These are phyloP conservation scores for Curvularia lunata DNA, from an alignment of 2,329 filamentous ascomycete genomes.

Conservation along the genomic window DNA sequence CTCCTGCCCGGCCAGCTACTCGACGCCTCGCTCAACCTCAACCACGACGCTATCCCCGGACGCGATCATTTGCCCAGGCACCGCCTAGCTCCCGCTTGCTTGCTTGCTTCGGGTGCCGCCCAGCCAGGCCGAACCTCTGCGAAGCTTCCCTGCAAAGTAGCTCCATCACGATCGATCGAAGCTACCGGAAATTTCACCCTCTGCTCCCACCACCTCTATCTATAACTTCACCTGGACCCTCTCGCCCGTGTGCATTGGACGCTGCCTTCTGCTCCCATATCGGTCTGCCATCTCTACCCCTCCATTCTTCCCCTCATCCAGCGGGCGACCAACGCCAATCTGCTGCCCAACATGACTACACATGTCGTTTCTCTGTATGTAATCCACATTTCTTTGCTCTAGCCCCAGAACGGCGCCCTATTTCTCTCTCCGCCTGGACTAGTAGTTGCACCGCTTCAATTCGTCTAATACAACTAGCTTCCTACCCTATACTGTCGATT, in stretches of 20 bases:
- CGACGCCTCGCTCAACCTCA: slow-evolving; percentile 15
- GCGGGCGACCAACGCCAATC: slow-evolving; percentile 10
- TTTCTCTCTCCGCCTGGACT: neutral
- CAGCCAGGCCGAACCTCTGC: slow-evolving; percentile 7
- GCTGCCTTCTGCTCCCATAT: slow-evolving; percentile 2
- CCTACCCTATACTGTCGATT: slow-evolving; percentile 90
- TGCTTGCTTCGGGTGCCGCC: slow-evolving; percentile 10
- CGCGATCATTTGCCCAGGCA: neutral
- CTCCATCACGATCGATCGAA: slow-evolving; percentile 19
- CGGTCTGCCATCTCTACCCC: slow-evolving; percentile 12
- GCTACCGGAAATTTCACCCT: slow-evolving; percentile 18
- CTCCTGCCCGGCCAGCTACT: slow-evolving; percentile 1
- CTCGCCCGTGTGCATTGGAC: neutral
- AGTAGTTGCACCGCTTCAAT: neutral
- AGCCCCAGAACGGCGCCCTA: neutral
- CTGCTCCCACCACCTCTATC: slow-evolving; percentile 12
- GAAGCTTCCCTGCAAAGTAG: slow-evolving; percentile 8
- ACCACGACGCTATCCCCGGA: slow-evolving; percentile 17
- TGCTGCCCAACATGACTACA: slow-evolving; percentile 58
- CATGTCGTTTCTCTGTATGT: slow-evolving; percentile 66
- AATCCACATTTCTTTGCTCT: slow-evolving; percentile 1
- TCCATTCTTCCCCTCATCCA: slow-evolving; percentile 5
- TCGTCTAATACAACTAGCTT: slow-evolving; percentile 66
- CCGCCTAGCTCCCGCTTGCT: slow-evolving; percentile 11
- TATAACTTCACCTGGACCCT: slow-evolving; percentile 10